Percentiles rank a stretch among this genome's conserved stretches.
Conservation (phyloP, 345 rosid genomes). For the Mallotus nudiflorus region DNA sequence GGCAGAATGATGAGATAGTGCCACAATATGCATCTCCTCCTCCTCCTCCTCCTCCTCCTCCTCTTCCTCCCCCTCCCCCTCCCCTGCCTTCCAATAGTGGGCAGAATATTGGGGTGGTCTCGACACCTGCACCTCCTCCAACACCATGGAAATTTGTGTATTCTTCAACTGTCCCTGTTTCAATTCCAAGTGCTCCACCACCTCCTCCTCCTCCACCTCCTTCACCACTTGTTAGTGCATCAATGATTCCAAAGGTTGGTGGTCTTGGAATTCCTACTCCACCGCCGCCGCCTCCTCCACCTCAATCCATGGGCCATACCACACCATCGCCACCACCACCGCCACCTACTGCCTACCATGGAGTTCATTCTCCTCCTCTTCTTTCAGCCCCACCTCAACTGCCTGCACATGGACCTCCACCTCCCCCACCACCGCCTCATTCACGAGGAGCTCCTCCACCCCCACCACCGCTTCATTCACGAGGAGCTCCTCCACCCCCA, state of each 20-base stretch:
- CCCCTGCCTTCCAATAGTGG: slow-evolving; percentile 26
- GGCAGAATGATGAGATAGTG: slow-evolving; percentile 32
- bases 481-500: slow-evolving; percentile 37
- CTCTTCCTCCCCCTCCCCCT: no score
- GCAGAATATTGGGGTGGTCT: slow-evolving; percentile 32
- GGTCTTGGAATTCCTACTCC: not conserved
- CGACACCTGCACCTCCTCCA: slow-evolving; percentile 50
- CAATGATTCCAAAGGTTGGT: not conserved
- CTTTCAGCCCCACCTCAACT: no score
- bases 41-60: slow-evolving; percentile 53
- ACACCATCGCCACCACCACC: slow-evolving; percentile 3
- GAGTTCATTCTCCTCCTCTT: not conserved
- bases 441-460: slow-evolving; percentile 24
- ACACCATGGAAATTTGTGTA: slow-evolving; percentile 57
- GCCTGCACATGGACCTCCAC: no score
- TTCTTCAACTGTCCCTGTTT: slow-evolving; percentile 25
- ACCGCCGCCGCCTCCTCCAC: not conserved
- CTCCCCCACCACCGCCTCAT: slow-evolving; percentile 35
- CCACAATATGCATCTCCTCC: slow-evolving; percentile 28
- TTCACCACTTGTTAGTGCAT: slow-evolving; percentile 20
- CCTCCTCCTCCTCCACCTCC: slow-evolving; percentile 27
- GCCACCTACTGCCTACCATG: not conserved
- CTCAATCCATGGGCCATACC: not conserved
- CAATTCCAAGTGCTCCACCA: slow-evolving; percentile 21
- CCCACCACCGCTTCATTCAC: slow-evolving; percentile 13